A percentile compares a stretch with the other conserved stretches of the same genome.
These are phyloP conservation scores for Vaccinium corymbosum DNA, from an alignment of 148 eudicot species.

Conservation along the genomic window DNA sequence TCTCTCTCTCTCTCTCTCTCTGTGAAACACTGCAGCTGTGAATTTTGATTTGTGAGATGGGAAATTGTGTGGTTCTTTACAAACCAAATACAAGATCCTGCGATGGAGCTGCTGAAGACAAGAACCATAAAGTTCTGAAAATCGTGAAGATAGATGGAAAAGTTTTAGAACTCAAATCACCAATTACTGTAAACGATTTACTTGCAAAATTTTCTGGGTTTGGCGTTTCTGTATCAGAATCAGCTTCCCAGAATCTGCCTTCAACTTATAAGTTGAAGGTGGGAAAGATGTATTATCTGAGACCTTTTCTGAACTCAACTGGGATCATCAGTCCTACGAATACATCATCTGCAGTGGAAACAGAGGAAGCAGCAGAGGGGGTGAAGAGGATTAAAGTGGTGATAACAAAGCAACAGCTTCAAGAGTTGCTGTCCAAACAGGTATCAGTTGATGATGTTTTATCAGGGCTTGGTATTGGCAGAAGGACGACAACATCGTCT, in stretches of 20 bases:
- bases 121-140: constrained; percentile 28
- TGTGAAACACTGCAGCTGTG: not conserved
- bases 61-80: constrained; percentile 22
- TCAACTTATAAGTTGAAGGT: constrained; percentile 32
- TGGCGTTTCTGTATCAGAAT: constrained; percentile 38
- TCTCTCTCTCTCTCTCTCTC: not conserved
- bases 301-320: constrained; percentile 16
- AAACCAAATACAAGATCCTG: constrained; percentile 6
- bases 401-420: constrained; percentile 60
- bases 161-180: constrained; percentile 40
- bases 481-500: constrained; percentile 10
- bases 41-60: constrained; percentile 15
- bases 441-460: constrained; percentile 29
- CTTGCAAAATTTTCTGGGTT: constrained; percentile 27
- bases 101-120: not conserved
- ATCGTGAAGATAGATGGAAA: constrained; percentile 52
- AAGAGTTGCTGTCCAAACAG: constrained; percentile 34
- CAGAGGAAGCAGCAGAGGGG: not conserved
- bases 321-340: not conserved
- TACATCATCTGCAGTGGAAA: not conserved
- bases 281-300: constrained; percentile 43
- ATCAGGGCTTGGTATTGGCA: not conserved
- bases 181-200: constrained; percentile 40
- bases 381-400: constrained; percentile 59
- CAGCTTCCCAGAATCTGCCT: constrained; percentile 43